Evolutionary conservation across 176 grass and related monocot genomes (phyloP).

Genomic region (Triticum urartu): DNA sequence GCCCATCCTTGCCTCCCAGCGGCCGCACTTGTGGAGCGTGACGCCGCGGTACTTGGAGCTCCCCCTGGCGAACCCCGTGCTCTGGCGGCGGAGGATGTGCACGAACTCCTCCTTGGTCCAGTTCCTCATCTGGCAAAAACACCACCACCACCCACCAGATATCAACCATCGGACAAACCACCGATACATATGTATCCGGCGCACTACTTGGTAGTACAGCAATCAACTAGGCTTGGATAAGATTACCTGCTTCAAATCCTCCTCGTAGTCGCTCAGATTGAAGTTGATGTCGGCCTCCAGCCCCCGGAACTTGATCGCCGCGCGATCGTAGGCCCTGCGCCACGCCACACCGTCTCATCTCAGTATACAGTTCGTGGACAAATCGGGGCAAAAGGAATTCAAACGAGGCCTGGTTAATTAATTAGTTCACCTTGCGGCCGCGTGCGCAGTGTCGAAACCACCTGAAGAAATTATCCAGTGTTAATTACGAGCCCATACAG

Average conservation of each 20-base stretch:
- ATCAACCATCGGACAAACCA: neutral
- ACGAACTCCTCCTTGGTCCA: conserved; percentile 98
- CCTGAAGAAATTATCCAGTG: conserved; percentile 44
- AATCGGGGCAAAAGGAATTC: neutral
- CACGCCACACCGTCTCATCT: neutral
- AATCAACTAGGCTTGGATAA: too few species aligned
- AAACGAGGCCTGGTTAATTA: neutral
- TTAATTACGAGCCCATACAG: neutral
- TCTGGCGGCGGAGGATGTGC: conserved; percentile 94
- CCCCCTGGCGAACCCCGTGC: conserved; percentile 91
- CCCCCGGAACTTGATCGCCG: conserved; percentile 94
- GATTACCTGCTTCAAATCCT: conserved; percentile 87
- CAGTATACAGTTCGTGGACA: neutral
- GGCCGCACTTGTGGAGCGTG: conserved; percentile 94
- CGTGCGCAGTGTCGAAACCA: conserved; percentile 96
- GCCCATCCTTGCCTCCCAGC: conserved; percentile 98
- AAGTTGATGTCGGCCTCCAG: conserved; percentile 98
- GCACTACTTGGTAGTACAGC: neutral
- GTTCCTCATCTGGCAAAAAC: conserved; percentile 69
- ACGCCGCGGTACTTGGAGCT: conserved; percentile 96
- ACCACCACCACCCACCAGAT: neutral
- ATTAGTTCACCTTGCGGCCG: conserved; percentile 60
- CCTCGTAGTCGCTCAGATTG: conserved; percentile 79
- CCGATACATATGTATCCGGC: neutral
- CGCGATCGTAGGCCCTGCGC: conserved; percentile 86